Conservation (phyloP, 2,329 filamentous ascomycete genomes). For the Cadophora malorum region DNA sequence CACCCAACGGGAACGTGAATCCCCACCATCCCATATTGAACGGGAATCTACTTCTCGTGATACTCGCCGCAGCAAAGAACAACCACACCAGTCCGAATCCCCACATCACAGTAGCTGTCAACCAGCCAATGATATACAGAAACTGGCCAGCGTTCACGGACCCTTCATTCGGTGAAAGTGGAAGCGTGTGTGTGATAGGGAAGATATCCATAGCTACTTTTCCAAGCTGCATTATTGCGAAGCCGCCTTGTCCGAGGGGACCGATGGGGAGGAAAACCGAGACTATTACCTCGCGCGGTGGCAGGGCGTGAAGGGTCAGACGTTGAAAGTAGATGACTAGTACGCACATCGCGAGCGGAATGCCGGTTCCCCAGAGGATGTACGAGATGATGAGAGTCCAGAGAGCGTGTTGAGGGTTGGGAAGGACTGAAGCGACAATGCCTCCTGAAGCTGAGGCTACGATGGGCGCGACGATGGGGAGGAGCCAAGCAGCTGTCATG, state of each 20-base stretch:
- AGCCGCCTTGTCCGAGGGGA: background rate
- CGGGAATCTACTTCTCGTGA: constrained; percentile 1
- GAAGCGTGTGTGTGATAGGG: constrained; percentile 1
- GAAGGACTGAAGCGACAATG: constrained; percentile 63
- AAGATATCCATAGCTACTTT: background rate
- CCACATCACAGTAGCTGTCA: background rate
- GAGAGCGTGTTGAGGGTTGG: constrained; percentile 59
- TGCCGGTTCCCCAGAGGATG: constrained; percentile 70
- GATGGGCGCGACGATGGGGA: constrained; percentile 70
- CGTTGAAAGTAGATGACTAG: constrained; percentile 66
- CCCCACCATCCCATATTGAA: constrained; percentile 19
- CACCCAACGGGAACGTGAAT: constrained; percentile 9
- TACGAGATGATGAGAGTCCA: constrained; percentile 68
- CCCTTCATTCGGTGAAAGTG: background rate
- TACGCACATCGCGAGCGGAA: constrained; percentile 64
- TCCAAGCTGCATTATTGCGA: constrained; percentile 4
- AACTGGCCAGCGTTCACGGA: background rate
- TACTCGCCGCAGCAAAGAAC: constrained; percentile 4
- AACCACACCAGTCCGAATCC: constrained; percentile 11
- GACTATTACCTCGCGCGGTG: constrained; percentile 1
- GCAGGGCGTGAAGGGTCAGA: constrained; percentile 54
- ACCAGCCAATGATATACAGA: background rate
- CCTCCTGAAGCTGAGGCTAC: constrained; percentile 69
- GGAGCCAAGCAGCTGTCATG: constrained; percentile 68
- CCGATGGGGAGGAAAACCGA: background rate